A percentile compares a stretch with the other conserved stretches of the same genome.
Evolutionary conservation across 768 basidiomycete genomes (phyloP).

Genomic region (Mrakia gelida): DNA sequence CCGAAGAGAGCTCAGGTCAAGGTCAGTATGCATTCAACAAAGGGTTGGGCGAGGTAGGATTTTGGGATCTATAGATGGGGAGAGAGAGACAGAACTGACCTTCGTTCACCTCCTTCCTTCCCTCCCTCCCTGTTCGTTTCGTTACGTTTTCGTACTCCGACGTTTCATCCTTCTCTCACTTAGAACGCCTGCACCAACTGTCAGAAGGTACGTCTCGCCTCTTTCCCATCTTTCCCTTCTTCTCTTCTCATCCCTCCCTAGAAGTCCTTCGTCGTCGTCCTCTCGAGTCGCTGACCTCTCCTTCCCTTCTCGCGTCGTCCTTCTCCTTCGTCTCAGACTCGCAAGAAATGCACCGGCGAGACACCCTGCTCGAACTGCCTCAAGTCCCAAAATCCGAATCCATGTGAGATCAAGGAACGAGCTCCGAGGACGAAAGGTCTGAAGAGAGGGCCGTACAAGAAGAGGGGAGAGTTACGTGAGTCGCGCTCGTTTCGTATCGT

Average conservation of each 20-base stretch:
- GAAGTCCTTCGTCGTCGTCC: neutral
- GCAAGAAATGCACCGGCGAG: conserved; percentile 10
- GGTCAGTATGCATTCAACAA: neutral
- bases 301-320: neutral
- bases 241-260: neutral
- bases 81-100: neutral
- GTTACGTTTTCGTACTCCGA: neutral
- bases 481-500: too few relatives aligned
- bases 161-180: neutral
- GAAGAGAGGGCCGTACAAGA: too few relatives aligned
- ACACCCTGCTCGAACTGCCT: neutral
- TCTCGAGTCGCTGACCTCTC: neutral
- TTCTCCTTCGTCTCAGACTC: neutral
- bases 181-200: conserved; percentile 13
- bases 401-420: too few relatives aligned
- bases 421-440: too few relatives aligned
- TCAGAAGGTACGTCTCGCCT: neutral
- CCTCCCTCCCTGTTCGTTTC: neutral
- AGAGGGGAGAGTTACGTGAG: too few relatives aligned
- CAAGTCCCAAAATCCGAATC: neutral
- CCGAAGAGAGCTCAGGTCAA: conserved; percentile 5
- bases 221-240: neutral
- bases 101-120: too few relatives aligned
- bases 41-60: neutral
- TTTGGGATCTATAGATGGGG: neutral